Percentiles rank a stretch among this genome's conserved stretches.
These are phyloP conservation scores for Trichoderma sp. DNA, from an alignment of 2,329 filamentous ascomycete species.

Conservation along the genomic window DNA sequence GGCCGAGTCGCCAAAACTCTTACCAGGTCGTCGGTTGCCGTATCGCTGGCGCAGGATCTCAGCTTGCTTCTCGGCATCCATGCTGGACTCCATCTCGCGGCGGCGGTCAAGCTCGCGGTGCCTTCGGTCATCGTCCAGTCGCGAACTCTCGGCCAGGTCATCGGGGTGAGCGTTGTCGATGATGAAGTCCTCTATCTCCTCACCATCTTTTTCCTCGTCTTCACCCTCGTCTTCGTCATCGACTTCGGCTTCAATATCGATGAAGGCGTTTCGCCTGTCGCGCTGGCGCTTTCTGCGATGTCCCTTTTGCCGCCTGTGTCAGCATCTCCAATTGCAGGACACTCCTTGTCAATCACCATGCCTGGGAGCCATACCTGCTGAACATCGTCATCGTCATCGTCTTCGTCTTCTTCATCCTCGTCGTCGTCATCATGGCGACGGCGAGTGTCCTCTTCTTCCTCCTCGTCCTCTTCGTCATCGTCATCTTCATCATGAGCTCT, in stretches of 20 bases:
- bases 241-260: constrained; percentile 97
- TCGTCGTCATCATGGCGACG: constrained; percentile 30
- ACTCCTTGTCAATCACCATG: neutral
- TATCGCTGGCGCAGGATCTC: constrained; percentile 84
- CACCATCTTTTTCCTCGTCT: constrained; percentile 85
- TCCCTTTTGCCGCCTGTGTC: constrained; percentile 40
- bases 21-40: constrained; percentile 68
- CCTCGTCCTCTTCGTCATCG: constrained; percentile 40
- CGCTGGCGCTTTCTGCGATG: constrained; percentile 79
- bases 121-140: constrained; percentile 82
- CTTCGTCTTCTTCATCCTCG: constrained; percentile 41
- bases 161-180: constrained; percentile 89
- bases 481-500: constrained; percentile 33
- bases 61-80: constrained; percentile 92
- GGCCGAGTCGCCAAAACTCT: constrained; percentile 64
- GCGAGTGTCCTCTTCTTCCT: constrained; percentile 31
- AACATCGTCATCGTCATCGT: constrained; percentile 67
- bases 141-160: constrained; percentile 76
- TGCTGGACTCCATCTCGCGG: constrained; percentile 79
- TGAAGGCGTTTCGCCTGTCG: constrained; percentile 76
- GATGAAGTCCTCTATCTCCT: constrained; percentile 79
- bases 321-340: constrained; percentile 14
- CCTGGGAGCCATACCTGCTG: constrained; percentile 49
- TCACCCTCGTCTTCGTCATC: constrained; percentile 88
- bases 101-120: constrained; percentile 93